phyloP scores from a whole-genome alignment of 2,329 filamentous ascomycete species.

The Pseudogymnoascus sp. region DNA sequence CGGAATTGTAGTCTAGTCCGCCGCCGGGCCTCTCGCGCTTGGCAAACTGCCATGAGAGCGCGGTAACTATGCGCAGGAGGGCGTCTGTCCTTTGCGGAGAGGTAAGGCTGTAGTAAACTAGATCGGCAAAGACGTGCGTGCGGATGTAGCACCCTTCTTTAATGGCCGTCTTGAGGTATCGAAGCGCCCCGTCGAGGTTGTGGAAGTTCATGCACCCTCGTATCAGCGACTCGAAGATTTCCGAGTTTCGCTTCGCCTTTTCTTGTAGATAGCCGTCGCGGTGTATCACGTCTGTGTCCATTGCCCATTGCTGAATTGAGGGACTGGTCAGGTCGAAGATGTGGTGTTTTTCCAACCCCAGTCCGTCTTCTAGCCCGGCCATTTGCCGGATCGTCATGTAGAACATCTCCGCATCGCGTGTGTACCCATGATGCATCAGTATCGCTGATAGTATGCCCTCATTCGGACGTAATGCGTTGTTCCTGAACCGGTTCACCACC shows the following conservation, averaged over 20 bases:
- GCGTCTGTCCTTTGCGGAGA: background rate
- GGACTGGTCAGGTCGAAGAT: slow-evolving; percentile 10
- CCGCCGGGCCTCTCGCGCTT: background rate
- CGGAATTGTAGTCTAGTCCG: background rate
- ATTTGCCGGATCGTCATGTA: slow-evolving; percentile 22
- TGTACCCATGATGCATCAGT: slow-evolving; percentile 24
- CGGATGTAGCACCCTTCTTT: slow-evolving; percentile 21
- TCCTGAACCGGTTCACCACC: slow-evolving; percentile 35
- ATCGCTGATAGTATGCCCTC: slow-evolving; percentile 22
- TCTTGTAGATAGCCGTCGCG: slow-evolving; percentile 15
- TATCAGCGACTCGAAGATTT: slow-evolving; percentile 26
- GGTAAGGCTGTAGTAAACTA: slow-evolving; percentile 18
- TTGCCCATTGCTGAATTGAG: slow-evolving; percentile 20
- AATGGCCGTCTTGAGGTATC: slow-evolving; percentile 21
- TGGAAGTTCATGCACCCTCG: slow-evolving; percentile 19
- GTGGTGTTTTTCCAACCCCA: slow-evolving; percentile 16
- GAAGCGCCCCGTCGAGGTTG: slow-evolving; percentile 18
- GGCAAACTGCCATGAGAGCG: background rate
- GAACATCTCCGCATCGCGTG: slow-evolving; percentile 21
- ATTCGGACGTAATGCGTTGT: slow-evolving; percentile 16
- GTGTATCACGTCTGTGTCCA: slow-evolving; percentile 18
- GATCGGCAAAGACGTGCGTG: slow-evolving; percentile 16
- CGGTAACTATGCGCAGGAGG: background rate
- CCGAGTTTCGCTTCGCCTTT: slow-evolving; percentile 20
- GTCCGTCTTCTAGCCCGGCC: slow-evolving; percentile 18